Evolutionary conservation across 2,329 filamentous ascomycete species (phyloP).

Genomic region (Ceratocystis lukuohia): DNA sequence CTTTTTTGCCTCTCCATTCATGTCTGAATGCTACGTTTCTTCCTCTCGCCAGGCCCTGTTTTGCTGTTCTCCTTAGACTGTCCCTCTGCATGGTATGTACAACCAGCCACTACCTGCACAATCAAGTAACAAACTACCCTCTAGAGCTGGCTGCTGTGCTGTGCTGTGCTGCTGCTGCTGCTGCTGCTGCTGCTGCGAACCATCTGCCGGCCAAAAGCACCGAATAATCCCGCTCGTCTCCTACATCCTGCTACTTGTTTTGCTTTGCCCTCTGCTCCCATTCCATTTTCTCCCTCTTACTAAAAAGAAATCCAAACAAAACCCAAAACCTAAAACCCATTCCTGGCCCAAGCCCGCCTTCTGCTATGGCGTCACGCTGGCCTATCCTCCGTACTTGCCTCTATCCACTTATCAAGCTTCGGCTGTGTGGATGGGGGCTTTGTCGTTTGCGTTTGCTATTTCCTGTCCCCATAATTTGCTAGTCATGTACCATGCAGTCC

Average conservation of each 20-base stretch:
- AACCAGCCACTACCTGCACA: too few species aligned
- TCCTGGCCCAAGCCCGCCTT: background rate
- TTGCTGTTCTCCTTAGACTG: too few species aligned
- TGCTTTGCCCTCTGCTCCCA: background rate
- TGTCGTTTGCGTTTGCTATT: too few species aligned
- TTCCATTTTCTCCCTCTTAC: background rate
- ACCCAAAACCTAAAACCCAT: background rate
- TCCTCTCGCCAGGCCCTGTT: too few species aligned
- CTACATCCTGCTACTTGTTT: background rate
- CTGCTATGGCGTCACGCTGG: background rate
- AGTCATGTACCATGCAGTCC: background rate
- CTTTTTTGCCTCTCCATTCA: background rate
- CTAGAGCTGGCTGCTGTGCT: too few species aligned
- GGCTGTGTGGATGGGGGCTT: background rate
- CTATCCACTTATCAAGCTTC: background rate
- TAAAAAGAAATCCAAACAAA: too few species aligned
- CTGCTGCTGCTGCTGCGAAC: background rate
- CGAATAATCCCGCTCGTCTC: background rate
- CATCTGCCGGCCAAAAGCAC: background rate
- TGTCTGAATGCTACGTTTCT: background rate
- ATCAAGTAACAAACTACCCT: too few species aligned
- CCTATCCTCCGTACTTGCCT: background rate
- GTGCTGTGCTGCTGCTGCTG: background rate
- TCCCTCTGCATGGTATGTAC: too few species aligned
- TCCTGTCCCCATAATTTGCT: background rate